Evolutionary conservation across 2,329 filamentous ascomycete species (phyloP), one percentile per base, ranked within the genome.

Genomic region (Exophiala mesophila): DNA sequence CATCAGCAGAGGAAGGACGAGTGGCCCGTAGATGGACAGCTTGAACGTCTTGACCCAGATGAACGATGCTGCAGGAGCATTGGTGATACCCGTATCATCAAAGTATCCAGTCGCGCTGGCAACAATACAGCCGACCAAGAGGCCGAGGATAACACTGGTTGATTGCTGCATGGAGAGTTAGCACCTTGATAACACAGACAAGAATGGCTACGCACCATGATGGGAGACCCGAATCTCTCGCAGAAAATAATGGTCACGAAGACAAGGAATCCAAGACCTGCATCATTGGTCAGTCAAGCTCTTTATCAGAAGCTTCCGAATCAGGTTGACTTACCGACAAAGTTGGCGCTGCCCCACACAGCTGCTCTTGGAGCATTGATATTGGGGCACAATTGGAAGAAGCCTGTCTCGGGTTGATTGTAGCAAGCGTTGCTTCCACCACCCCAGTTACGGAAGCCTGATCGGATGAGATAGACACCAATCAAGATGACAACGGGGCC

Each of bases 21-120:
- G 68, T 0, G 81, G 80, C 0, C 76, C 76, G 52, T 85, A 83
- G 7, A 84, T 68, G 6, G 67, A 71, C 5, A 85, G 64, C 13
- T 74, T 74, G 68, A 84, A 85, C 0, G 78, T 84, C 47, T 80
- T 70, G 13, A 82, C 77, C 81, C 81, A 85, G 57, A 84, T 75
- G 62, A 85, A 85, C n/a, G 76, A 80, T 3, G 66, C 78, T 1
- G 72, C 75, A 0, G 80, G 80, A 0, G 81, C 78, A 4, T 70
- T 65, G 45, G 78, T 69, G 52, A 85, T 82, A 28, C 71, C 69
- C 4, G 67, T 66, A 9, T 65, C 61, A 38, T 78, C 77, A 57
- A 83, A 84, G 62, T 84, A 84, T 10, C 79, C 79, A 44, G 73
- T 78, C 2, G 78, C 77, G 7, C 68, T 80, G 4, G 80, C 80